phyloP scores from a whole-genome alignment of 2,329 filamentous ascomycete genomes.

The Ramichloridium luteum region DNA sequence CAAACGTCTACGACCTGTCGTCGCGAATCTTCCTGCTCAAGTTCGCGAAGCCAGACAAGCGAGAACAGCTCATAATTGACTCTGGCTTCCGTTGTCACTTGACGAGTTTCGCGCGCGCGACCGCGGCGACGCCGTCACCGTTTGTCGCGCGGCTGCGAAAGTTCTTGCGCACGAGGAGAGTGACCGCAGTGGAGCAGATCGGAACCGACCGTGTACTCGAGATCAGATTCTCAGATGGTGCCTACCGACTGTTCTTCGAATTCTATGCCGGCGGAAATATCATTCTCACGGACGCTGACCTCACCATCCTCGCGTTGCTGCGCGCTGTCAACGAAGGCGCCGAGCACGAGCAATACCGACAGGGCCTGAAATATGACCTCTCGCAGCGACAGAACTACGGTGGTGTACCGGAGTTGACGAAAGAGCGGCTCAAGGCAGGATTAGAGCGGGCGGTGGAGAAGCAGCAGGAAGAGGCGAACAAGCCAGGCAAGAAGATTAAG shows the following conservation, averaged over 20 bases:
- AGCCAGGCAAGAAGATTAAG: conserved; percentile 53
- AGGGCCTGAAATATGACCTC: conserved; percentile 67
- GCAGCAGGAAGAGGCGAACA: conserved; percentile 39
- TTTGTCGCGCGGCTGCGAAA: conserved; percentile 83
- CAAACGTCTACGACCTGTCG: conserved; percentile 93
- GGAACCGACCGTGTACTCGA: conserved; percentile 91
- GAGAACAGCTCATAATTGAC: conserved; percentile 84
- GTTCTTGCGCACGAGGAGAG: conserved; percentile 70
- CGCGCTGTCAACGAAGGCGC: conserved; percentile 69
- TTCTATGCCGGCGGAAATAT: conserved; percentile 96
- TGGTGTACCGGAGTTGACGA: conserved; percentile 62
- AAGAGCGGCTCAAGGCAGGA: conserved; percentile 56
- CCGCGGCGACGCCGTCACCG: conserved; percentile 67
- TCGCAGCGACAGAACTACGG: conserved; percentile 73
- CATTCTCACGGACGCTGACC: conserved; percentile 73
- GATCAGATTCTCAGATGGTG: conserved; percentile 82
- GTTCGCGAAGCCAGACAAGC: conserved; percentile 78
- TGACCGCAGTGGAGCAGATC: conserved; percentile 71
- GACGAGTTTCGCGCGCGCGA: conserved; percentile 78
- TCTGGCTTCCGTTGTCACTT: conserved; percentile 93
- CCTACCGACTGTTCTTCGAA: conserved; percentile 78
- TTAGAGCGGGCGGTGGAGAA: conserved; percentile 54
- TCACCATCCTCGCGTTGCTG: conserved; percentile 70
- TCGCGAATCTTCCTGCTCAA: conserved; percentile 93
- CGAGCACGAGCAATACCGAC: conserved; percentile 69